Evolutionary conservation across 345 rosid species (phyloP).

Genomic region (Corymbia maculata): DNA sequence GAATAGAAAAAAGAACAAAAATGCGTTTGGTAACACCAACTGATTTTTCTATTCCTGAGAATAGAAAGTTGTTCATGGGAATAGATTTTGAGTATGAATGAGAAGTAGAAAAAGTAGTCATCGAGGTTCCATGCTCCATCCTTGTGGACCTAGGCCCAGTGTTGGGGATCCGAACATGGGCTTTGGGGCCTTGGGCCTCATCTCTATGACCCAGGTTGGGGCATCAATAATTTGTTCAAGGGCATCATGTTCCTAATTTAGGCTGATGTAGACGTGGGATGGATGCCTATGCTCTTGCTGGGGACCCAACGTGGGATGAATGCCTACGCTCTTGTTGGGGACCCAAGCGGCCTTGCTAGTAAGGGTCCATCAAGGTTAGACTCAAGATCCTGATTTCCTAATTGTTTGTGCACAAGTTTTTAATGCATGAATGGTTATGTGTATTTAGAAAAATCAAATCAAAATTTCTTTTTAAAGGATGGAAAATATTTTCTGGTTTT

Average conservation of each 20-base stretch:
- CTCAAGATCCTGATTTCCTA: accelerated
- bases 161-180: not conserved
- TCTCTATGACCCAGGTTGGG: not conserved
- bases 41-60: no score
- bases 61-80: no score
- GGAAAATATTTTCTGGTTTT: no score
- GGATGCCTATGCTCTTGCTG: accelerated
- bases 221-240: not conserved
- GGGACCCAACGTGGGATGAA: not conserved
- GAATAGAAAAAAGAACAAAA: no score
- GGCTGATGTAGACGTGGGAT: no score
- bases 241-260: accelerated
- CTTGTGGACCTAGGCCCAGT: not conserved
- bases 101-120: no score
- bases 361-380: accelerated
- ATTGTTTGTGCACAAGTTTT: no score
- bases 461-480: no score
- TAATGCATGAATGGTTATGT: no score
- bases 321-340: accelerated
- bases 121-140: no score
- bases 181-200: accelerated
- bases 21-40: no score
- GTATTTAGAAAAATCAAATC: not conserved
- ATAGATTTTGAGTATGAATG: no score
- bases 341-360: not conserved